Percentiles rank a stretch among this genome's conserved stretches.
Conservation (phyloP, 148 eudicot genomes). For the Tetragonia tetragonoides region DNA sequence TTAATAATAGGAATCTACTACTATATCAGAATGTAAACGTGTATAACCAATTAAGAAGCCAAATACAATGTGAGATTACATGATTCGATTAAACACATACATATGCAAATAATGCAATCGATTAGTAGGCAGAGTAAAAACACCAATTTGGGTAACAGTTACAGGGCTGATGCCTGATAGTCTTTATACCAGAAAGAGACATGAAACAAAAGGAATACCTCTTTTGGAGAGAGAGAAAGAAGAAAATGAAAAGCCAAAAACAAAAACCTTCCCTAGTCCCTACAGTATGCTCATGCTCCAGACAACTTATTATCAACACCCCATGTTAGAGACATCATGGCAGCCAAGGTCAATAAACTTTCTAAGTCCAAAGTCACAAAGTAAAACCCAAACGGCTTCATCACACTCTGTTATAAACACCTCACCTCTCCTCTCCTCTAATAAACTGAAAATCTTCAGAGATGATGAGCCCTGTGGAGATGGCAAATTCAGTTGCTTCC, state of each 20-base stretch:
- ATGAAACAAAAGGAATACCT: conserved; percentile 16
- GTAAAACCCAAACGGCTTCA: conserved; percentile 5
- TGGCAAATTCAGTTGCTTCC: conserved; percentile 19
- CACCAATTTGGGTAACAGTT: conserved; percentile 12
- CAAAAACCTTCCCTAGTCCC: conserved; percentile 19
- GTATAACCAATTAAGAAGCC: conserved; percentile 12
- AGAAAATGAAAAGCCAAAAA: conserved; percentile 15
- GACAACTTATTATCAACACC: conserved; percentile 30
- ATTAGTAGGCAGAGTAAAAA: conserved; percentile 7
- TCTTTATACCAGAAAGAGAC: conserved; percentile 10
- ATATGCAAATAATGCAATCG: too few species aligned
- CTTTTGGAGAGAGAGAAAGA: conserved; percentile 9
- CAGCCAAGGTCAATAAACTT: neutral
- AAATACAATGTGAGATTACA: neutral
- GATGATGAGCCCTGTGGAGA: neutral
- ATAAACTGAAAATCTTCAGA: neutral
- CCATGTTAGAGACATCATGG: conserved; percentile 31
- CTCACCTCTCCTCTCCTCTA: neutral
- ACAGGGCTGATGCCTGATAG: neutral
- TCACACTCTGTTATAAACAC: conserved; percentile 16
- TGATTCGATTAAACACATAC: conserved; percentile 5
- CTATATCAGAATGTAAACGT: neutral
- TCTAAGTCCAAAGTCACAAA: neutral
- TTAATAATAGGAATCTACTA: neutral
- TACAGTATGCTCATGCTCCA: conserved; percentile 27